Conservation (phyloP, 768 basidiomycete genomes). For the Gloeostereum incarnatum region DNA sequence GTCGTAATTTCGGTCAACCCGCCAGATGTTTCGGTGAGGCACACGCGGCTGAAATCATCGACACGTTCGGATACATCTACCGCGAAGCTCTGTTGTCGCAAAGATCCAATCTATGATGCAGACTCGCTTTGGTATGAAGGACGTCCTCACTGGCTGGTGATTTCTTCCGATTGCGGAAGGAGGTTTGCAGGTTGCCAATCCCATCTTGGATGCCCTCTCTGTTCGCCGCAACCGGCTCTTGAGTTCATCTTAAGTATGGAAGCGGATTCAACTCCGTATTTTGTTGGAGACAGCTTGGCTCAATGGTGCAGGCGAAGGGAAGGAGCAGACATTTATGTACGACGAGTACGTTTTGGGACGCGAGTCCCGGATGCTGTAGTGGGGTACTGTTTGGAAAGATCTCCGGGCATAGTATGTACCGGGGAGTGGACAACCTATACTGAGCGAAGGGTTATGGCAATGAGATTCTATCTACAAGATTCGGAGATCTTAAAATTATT, state of each 20-base stretch:
- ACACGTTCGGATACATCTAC: slow-evolving; percentile 22
- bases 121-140: slow-evolving; percentile 19
- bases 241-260: slow-evolving; percentile 8
- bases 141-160: slow-evolving; percentile 30
- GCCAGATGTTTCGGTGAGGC: slow-evolving; percentile 21
- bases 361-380: slow-evolving; percentile 1
- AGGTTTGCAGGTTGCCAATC: slow-evolving; percentile 26
- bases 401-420: slow-evolving; percentile 1
- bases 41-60: slow-evolving; percentile 21
- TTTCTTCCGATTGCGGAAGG: slow-evolving; percentile 27
- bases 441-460: slow-evolving; percentile 11
- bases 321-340: slow-evolving; percentile 2
- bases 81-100: slow-evolving; percentile 20
- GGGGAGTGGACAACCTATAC: slow-evolving; percentile 8
- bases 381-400: slow-evolving; percentile 5
- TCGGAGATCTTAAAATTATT: slow-evolving; percentile 12
- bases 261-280: slow-evolving; percentile 6
- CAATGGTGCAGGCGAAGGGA: neutral
- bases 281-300: neutral
- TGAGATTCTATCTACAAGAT: slow-evolving; percentile 12
- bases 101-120: slow-evolving; percentile 16
- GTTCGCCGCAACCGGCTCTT: slow-evolving; percentile 9
- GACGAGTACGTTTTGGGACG: slow-evolving; percentile 8
- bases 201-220: slow-evolving; percentile 26
- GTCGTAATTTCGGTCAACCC: slow-evolving; percentile 24